Evolutionary conservation across 73 alveolate species (phyloP).

Genomic region (Diophrys appendiculata): DNA sequence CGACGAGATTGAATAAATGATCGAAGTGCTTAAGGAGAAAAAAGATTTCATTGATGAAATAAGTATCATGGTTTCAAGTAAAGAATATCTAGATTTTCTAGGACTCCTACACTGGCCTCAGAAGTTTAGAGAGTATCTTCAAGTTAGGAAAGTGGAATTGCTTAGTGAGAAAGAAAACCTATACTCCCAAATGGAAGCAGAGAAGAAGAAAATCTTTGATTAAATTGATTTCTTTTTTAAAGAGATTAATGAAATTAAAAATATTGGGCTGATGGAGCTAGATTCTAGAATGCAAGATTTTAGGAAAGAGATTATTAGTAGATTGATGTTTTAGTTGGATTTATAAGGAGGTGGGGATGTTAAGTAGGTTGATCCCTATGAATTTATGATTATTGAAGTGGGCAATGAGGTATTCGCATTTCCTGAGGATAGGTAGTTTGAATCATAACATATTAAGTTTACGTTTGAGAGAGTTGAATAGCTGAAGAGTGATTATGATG

Average conservation of each 20-base stretch:
- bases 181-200: conserved; percentile 28
- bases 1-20: conserved; percentile 10
- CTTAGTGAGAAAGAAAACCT: conserved; percentile 31
- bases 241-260: conserved; percentile 3
- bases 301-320: neutral
- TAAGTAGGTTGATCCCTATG: neutral
- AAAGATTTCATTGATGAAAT: conserved; percentile 12
- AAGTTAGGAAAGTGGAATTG: conserved; percentile 31
- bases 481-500: conserved; percentile 22
- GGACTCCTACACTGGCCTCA: conserved; percentile 30
- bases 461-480: neutral
- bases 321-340: neutral
- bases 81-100: conserved; percentile 22
- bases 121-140: conserved; percentile 22
- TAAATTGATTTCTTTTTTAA: neutral
- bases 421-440: neutral
- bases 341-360: neutral
- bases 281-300: neutral
- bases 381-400: neutral
- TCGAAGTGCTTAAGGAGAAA: conserved; percentile 7
- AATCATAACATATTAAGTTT: neutral
- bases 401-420: neutral
- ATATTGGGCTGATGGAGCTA: neutral
- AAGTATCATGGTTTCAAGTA: neutral
- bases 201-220: conserved; percentile 10